phyloP scores from a whole-genome alignment of 306 rosid species.

The Trifolium repens region DNA sequence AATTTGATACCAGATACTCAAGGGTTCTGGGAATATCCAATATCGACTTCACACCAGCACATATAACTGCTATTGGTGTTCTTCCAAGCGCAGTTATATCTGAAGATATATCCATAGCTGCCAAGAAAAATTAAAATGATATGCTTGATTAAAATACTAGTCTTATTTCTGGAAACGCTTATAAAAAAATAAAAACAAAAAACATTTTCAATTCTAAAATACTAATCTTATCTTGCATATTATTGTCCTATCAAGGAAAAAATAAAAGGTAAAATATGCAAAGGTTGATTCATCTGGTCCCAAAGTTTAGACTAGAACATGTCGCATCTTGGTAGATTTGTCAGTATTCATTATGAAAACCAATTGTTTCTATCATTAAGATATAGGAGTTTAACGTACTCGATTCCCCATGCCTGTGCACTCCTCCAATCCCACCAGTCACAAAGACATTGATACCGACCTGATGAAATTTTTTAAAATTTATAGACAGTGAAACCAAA shows the following conservation, averaged over 20 bases:
- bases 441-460: slow-evolving; percentile 83
- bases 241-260: not conserved
- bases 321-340: slow-evolving; percentile 8
- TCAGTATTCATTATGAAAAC: slow-evolving; percentile 33
- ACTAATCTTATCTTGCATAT: slow-evolving; percentile 12
- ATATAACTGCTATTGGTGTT: slow-evolving; percentile 89
- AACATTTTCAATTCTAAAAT: slow-evolving; percentile 12
- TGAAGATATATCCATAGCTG: slow-evolving; percentile 93
- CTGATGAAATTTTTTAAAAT: slow-evolving; percentile 44
- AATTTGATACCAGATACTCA: slow-evolving; percentile 73
- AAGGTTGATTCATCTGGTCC: slow-evolving; percentile 33
- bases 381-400: slow-evolving; percentile 58
- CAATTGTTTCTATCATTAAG: slow-evolving; percentile 20
- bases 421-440: slow-evolving; percentile 97
- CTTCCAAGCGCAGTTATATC: slow-evolving; percentile 96
- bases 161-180: slow-evolving; percentile 18
- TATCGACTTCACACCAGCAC: slow-evolving; percentile 96
- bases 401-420: slow-evolving; percentile 82
- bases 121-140: slow-evolving; percentile 37
- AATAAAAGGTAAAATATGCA: slow-evolving; percentile 17
- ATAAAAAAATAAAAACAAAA: not conserved
- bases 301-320: slow-evolving; percentile 22
- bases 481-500: slow-evolving; percentile 11
- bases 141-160: slow-evolving; percentile 27
- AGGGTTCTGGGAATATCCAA: slow-evolving; percentile 90